Evolutionary conservation across 1,139 yeast species (phyloP).

Genomic region (Candida pseudoviswanathii): DNA sequence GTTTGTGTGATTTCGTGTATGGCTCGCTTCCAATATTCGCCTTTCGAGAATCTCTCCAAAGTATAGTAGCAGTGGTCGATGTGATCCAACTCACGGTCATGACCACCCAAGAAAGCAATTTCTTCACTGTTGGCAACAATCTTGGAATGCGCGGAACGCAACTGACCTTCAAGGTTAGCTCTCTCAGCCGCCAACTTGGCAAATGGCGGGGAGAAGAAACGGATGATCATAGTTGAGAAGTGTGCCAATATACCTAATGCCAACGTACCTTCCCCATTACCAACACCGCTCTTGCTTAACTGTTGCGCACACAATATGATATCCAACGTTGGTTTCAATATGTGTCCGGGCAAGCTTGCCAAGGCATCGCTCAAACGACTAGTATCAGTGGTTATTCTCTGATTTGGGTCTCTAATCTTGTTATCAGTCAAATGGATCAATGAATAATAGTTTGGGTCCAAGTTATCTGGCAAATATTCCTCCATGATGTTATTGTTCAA

Average conservation of each 20-base stretch:
- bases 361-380: conserved; percentile 72
- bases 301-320: conserved; percentile 81
- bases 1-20: conserved; percentile 77
- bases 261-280: conserved; percentile 83
- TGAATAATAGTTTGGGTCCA: conserved; percentile 49
- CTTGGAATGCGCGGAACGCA: conserved; percentile 80
- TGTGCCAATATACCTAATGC: conserved; percentile 82
- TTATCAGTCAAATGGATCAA: conserved; percentile 58
- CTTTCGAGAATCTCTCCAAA: conserved; percentile 74
- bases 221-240: conserved; percentile 70
- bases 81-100: conserved; percentile 73
- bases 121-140: conserved; percentile 82
- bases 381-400: conserved; percentile 78
- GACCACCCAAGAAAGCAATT: conserved; percentile 84
- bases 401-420: conserved; percentile 74
- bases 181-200: conserved; percentile 78
- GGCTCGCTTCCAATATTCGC: conserved; percentile 76
- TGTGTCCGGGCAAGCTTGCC: conserved; percentile 80
- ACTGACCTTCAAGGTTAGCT: conserved; percentile 83
- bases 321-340: conserved; percentile 83
- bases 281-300: conserved; percentile 72
- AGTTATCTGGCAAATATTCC: conserved; percentile 65
- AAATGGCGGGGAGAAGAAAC: conserved; percentile 86
- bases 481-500: conserved; percentile 67
- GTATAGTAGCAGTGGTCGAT: conserved; percentile 82